phyloP scores from a whole-genome alignment of 139 green algal genomes.

The Pseudopediastrum boryanum region DNA sequence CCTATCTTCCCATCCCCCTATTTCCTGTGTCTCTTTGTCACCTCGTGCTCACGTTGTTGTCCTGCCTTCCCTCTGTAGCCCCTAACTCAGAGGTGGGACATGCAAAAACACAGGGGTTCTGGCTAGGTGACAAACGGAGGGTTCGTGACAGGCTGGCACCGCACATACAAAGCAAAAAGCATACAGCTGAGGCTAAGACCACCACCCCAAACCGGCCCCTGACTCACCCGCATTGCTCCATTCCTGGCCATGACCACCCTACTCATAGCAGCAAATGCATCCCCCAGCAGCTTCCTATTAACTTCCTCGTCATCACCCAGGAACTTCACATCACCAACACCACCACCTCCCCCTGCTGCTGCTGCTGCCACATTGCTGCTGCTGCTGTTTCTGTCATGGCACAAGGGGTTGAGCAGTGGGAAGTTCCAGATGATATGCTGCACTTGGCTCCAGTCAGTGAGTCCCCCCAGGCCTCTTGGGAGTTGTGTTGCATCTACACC shows the following conservation, averaged over 20 bases:
- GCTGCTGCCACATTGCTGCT: not conserved
- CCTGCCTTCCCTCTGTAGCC: too few relatives aligned
- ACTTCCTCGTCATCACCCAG: slow-evolving; percentile 40
- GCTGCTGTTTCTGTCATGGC: slow-evolving; percentile 2
- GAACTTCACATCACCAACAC: not conserved
- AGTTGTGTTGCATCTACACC: slow-evolving; percentile 33
- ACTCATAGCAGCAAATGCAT: slow-evolving; percentile 12
- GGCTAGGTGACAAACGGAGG: too few relatives aligned
- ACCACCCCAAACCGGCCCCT: too few relatives aligned
- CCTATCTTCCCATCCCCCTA: too few relatives aligned
- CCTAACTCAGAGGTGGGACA: too few relatives aligned
- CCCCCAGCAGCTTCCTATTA: slow-evolving; percentile 37
- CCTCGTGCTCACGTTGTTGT: too few relatives aligned
- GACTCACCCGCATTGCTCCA: slow-evolving; percentile 3
- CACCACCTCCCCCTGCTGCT: not conserved
- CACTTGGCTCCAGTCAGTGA: slow-evolving; percentile 12
- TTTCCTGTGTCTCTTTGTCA: too few relatives aligned
- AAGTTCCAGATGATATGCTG: slow-evolving; percentile 46
- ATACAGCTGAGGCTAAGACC: too few relatives aligned
- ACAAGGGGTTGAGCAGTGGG: too few relatives aligned
- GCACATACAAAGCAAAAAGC: too few relatives aligned
- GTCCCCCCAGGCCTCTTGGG: not conserved
- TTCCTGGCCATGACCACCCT: not conserved
- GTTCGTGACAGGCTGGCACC: too few relatives aligned
- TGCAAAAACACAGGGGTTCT: too few relatives aligned